Evolutionary conservation across 371 early-diverging fungal genomes (phyloP).

Genomic region (Lichtheimia corymbifera): DNA sequence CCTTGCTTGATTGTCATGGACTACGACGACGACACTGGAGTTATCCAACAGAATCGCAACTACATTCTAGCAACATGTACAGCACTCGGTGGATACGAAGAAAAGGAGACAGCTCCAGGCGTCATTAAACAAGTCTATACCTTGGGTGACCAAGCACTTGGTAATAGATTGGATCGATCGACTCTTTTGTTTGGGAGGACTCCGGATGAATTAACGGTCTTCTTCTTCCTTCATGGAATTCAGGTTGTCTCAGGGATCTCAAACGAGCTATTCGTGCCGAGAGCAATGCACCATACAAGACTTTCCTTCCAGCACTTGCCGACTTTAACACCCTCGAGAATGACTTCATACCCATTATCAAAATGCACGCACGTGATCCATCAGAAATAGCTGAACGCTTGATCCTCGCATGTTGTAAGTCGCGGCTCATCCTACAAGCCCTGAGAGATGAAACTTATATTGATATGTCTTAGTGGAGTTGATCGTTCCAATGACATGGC

Average conservation of each 20-base stretch:
- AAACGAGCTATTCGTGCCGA: conserved; percentile 76
- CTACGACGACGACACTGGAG: conserved; percentile 22
- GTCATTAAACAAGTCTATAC: conserved; percentile 58
- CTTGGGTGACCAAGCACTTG: conserved; percentile 80
- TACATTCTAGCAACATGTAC: conserved; percentile 75
- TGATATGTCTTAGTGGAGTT: conserved; percentile 57
- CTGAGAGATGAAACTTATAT: background rate
- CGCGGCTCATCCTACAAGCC: background rate
- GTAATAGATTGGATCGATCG: conserved; percentile 31
- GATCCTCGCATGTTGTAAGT: conserved; percentile 60
- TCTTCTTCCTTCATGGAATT: no score
- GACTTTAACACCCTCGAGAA: conserved; percentile 71
- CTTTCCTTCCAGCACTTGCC: conserved; percentile 67
- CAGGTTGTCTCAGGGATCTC: conserved; percentile 36
- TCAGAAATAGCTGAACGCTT: conserved; percentile 48
- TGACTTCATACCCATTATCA: conserved; percentile 82
- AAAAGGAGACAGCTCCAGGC: conserved; percentile 37
- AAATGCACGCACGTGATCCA: conserved; percentile 48
- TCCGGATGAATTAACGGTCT: no score
- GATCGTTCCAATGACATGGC: conserved; percentile 80
- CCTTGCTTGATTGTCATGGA: conserved; percentile 21
- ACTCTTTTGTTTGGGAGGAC: no score
- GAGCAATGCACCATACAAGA: conserved; percentile 59
- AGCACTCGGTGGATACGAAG: conserved; percentile 81
- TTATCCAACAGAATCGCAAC: conserved; percentile 12